Conservation (phyloP, 164 flowering plant genomes). For the Aristolochia californica region DNA sequence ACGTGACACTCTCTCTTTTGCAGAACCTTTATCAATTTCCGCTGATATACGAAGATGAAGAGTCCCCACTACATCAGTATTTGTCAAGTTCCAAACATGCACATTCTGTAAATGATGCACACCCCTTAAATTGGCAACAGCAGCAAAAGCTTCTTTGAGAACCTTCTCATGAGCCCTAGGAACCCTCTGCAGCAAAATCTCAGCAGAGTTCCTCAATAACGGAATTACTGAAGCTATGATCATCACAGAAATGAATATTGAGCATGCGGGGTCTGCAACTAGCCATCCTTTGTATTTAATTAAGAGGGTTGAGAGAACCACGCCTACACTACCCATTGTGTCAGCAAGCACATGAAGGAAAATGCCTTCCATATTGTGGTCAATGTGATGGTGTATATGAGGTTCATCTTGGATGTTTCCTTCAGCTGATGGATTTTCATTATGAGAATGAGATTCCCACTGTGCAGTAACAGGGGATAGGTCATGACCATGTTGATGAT, state of each 20-base stretch:
- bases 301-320: conserved; percentile 84
- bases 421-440: conserved; percentile 7
- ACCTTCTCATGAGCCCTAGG: conserved; percentile 67
- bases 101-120: conserved; percentile 50
- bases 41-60: conserved; percentile 61
- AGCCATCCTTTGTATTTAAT: conserved; percentile 94
- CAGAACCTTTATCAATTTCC: conserved; percentile 41
- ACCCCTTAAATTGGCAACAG: conserved; percentile 46
- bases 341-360: conserved; percentile 95
- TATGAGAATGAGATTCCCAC: conserved; percentile 9
- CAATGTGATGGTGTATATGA: conserved; percentile 58
- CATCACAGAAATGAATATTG: conserved; percentile 79
- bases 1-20: conserved; percentile 37
- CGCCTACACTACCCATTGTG: conserved; percentile 97
- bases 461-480: neutral
- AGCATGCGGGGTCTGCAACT: conserved; percentile 88
- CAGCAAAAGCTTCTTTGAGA: conserved; percentile 39
- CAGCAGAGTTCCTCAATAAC: conserved; percentile 81
- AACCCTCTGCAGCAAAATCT: conserved; percentile 79
- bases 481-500: conserved; percentile 15
- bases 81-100: conserved; percentile 87
- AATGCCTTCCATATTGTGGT: conserved; percentile 99
- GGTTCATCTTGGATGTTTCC: conserved; percentile 16
- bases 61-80: conserved; percentile 79
- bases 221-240: conserved; percentile 82